Evolutionary conservation across 768 basidiomycete genomes (phyloP).

Genomic region (Suillus americanus): DNA sequence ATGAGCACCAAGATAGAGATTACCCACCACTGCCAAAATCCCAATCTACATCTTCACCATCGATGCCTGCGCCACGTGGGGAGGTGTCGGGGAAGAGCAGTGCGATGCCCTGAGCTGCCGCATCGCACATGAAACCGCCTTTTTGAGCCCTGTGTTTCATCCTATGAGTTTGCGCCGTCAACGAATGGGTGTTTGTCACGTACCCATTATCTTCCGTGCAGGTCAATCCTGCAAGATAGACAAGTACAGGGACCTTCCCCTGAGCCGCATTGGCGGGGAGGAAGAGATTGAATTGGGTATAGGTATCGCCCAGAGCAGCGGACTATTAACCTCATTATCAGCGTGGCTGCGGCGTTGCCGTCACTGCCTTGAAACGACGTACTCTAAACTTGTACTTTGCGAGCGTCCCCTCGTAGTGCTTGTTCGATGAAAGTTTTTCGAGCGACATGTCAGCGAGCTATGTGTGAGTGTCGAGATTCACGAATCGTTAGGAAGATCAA

Average conservation of each 20-base stretch:
- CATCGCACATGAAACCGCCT: constrained; percentile 86
- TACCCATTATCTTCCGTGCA: constrained; percentile 95
- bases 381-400: constrained; percentile 88
- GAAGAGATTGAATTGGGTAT: constrained; percentile 87
- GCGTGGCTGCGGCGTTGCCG: neutral
- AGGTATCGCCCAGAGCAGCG: constrained; percentile 61
- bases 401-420: constrained; percentile 77
- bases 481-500: constrained; percentile 3
- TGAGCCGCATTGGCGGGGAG: constrained; percentile 60
- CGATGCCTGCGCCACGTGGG: constrained; percentile 86
- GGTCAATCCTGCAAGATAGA: constrained; percentile 87
- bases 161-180: neutral
- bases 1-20: neutral
- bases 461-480: constrained; percentile 13
- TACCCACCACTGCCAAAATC: constrained; percentile 81
- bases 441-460: constrained; percentile 33
- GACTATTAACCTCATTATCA: constrained; percentile 46
- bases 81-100: constrained; percentile 95
- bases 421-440: constrained; percentile 73
- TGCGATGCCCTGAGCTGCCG: constrained; percentile 83
- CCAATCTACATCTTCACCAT: constrained; percentile 81
- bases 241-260: constrained; percentile 68
- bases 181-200: constrained; percentile 17
- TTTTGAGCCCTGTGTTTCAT: constrained; percentile 71
- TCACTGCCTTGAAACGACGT: constrained; percentile 16